Conservation (phyloP, 768 basidiomycete species). For the Candolleomyces eurysporus region DNA sequence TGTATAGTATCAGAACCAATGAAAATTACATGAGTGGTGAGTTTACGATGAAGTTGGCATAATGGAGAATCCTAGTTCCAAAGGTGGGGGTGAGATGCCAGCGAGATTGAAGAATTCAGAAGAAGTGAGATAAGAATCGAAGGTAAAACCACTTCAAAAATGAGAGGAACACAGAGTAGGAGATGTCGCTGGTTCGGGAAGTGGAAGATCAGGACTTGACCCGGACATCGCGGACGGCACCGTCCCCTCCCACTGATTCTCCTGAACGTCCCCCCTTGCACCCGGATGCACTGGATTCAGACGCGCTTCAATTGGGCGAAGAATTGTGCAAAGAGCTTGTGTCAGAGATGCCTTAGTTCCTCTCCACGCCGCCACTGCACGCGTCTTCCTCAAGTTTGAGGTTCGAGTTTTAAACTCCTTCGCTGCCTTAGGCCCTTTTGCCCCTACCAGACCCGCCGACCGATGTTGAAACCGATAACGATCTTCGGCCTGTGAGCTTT, state of each 20-base stretch:
- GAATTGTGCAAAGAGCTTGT: constrained; percentile 14
- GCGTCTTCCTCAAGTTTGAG: constrained; percentile 39
- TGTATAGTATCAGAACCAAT: too few relatives aligned
- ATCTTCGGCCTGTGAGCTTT: neutral
- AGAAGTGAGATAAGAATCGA: too few relatives aligned
- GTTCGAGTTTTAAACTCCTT: constrained; percentile 57
- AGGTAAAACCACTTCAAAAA: too few relatives aligned
- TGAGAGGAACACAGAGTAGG: too few relatives aligned
- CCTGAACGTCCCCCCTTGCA: neutral
- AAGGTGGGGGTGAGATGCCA: too few relatives aligned
- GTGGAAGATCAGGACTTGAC: neutral
- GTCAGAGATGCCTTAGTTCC: neutral
- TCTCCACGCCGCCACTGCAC: constrained; percentile 1
- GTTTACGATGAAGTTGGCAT: too few relatives aligned
- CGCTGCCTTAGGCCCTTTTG: constrained; percentile 59
- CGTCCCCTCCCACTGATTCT: neutral
- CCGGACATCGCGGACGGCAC: neutral
- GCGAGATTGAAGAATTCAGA: too few relatives aligned
- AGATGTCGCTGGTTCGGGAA: too few relatives aligned
- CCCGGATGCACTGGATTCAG: neutral
- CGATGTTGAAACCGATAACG: constrained; percentile 6
- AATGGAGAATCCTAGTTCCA: too few relatives aligned
- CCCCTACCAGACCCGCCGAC: constrained; percentile 68
- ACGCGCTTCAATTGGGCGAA: constrained; percentile 9
- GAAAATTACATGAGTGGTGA: too few relatives aligned